Evolutionary conservation across 805 yeast species (phyloP).

Genomic region (Nadsonia fulvescens): DNA sequence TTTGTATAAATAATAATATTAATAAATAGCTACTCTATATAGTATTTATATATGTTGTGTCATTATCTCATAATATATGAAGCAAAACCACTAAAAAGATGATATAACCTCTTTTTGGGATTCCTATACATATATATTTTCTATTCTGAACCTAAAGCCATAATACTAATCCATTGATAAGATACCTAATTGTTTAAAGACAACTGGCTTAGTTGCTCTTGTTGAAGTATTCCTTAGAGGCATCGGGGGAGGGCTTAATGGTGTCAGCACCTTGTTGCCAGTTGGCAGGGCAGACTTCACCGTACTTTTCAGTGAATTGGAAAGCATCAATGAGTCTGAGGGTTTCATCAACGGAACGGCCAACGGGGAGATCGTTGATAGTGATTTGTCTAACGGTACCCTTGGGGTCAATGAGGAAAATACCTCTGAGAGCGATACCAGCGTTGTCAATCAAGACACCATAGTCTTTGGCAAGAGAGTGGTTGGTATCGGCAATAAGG

Average conservation of each 20-base stretch:
- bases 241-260: conserved; percentile 66
- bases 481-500: conserved; percentile 92
- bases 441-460: conserved; percentile 94
- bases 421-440: conserved; percentile 95
- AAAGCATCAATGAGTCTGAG: conserved; percentile 95
- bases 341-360: conserved; percentile 97
- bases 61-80: too few relatives aligned
- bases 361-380: conserved; percentile 97
- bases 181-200: too few relatives aligned
- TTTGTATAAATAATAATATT: too few relatives aligned
- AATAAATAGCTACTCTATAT: too few relatives aligned
- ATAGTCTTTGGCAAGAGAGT: conserved; percentile 82
- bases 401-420: conserved; percentile 92
- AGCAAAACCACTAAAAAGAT: too few relatives aligned
- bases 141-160: too few relatives aligned
- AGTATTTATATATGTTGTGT: too few relatives aligned
- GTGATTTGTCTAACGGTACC: conserved; percentile 92
- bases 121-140: too few relatives aligned
- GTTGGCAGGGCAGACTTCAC: conserved; percentile 99
- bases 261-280: conserved; percentile 93
- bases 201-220: conserved; percentile 40
- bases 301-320: conserved; percentile 98
- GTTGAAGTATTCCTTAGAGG: conserved; percentile 64
- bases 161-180: too few relatives aligned
- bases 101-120: too few relatives aligned